Percentiles rank a stretch among this genome's conserved stretches.
These are phyloP conservation scores for Craterostigma plantagineum DNA, from an alignment of 257 asterid species.

Conservation along the genomic window DNA sequence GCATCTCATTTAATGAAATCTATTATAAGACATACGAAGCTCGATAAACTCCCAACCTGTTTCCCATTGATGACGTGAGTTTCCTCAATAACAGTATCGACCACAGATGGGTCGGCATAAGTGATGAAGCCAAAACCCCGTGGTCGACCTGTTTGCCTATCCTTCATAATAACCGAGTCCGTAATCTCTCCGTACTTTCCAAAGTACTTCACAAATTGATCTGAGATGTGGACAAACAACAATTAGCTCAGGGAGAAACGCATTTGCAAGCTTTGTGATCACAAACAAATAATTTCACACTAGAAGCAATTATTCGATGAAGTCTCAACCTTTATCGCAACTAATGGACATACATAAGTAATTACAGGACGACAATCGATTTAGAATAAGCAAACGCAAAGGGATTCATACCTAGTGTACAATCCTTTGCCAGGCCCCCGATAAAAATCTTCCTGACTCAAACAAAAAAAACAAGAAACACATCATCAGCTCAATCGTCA, in stretches of 20 bases:
- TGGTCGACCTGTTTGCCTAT: slow-evolving; percentile 80
- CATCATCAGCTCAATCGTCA: background rate
- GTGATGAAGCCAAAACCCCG: slow-evolving; percentile 94
- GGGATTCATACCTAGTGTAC: slow-evolving; percentile 42
- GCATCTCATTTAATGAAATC: background rate
- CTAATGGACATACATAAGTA: too few species aligned
- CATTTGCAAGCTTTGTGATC: background rate
- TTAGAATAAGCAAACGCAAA: too few species aligned
- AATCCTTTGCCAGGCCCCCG: slow-evolving; percentile 82
- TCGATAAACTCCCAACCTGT: slow-evolving; percentile 36
- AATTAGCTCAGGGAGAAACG: background rate
- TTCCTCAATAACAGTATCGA: slow-evolving; percentile 76
- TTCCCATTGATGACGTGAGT: slow-evolving; percentile 78
- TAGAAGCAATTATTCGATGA: background rate
- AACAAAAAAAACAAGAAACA: slow-evolving; percentile 2
- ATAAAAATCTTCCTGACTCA: slow-evolving; percentile 66
- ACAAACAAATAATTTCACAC: background rate
- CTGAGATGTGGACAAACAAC: slow-evolving; percentile 14
- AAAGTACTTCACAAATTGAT: slow-evolving; percentile 71
- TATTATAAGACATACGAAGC: too few species aligned
- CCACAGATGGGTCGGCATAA: slow-evolving; percentile 63
- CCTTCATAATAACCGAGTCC: slow-evolving; percentile 92
- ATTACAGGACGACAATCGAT: too few species aligned
- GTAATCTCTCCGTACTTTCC: slow-evolving; percentile 95
- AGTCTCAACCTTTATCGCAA: too few species aligned